phyloP scores from a whole-genome alignment of 371 early-diverging fungal genomes.

The Mucor mucedo region DNA sequence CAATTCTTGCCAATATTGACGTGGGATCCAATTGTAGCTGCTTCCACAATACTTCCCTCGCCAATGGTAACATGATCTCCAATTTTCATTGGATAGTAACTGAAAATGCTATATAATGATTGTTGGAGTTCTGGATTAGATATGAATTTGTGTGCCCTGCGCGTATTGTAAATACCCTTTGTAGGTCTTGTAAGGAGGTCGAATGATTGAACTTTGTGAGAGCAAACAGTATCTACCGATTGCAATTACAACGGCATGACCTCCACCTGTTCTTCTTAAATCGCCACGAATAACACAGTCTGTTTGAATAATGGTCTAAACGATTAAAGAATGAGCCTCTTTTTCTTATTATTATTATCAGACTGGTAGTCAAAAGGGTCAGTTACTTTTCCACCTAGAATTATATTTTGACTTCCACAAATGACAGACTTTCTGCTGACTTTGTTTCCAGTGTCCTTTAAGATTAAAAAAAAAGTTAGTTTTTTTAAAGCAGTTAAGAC shows the following conservation, averaged over 20 bases:
- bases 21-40: slow-evolving; percentile 89
- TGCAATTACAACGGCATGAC: slow-evolving; percentile 86
- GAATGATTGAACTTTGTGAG: slow-evolving; percentile 76
- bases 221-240: slow-evolving; percentile 91
- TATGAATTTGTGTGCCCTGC: too few species aligned
- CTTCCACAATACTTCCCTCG: slow-evolving; percentile 88
- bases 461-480: neutral
- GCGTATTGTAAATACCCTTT: slow-evolving; percentile 69
- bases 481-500: neutral
- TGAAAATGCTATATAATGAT: slow-evolving; percentile 61
- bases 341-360: neutral
- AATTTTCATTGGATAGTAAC: slow-evolving; percentile 96
- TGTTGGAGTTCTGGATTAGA: too few species aligned
- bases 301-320: slow-evolving; percentile 89
- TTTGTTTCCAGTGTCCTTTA: slow-evolving; percentile 93
- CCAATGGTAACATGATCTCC: slow-evolving; percentile 94
- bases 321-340: neutral
- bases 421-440: slow-evolving; percentile 90
- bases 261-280: slow-evolving; percentile 84
- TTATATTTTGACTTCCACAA: slow-evolving; percentile 93
- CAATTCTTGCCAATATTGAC: slow-evolving; percentile 94
- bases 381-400: slow-evolving; percentile 91
- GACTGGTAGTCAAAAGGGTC: too few species aligned
- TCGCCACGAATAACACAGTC: slow-evolving; percentile 94
- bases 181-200: slow-evolving; percentile 95